Conservation (phyloP, 2,329 filamentous ascomycete species). For the Trichoderma atroviride region DNA sequence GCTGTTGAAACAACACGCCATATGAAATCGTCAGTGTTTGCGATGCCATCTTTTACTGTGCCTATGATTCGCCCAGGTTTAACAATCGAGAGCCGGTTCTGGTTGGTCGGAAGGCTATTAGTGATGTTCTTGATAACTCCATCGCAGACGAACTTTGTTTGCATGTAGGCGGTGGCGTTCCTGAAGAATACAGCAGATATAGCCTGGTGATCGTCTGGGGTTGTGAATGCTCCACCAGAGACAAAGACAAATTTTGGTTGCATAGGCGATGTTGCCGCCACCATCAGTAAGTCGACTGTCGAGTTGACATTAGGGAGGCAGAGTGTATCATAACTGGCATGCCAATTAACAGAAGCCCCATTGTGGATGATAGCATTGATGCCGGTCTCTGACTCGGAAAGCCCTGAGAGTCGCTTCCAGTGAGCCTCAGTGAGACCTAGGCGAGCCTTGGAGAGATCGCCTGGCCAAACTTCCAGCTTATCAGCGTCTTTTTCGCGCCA, state of each 20-base stretch:
- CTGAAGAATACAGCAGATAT: not conserved
- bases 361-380: conserved; percentile 76
- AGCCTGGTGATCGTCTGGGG: not conserved
- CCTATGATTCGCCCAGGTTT: conserved; percentile 34
- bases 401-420: not conserved
- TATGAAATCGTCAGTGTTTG: conserved; percentile 34
- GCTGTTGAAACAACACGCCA: conserved; percentile 31
- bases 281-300: conserved; percentile 29
- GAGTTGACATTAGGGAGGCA: conserved; percentile 69
- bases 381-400: not conserved
- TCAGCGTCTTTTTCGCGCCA: conserved; percentile 1
- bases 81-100: conserved; percentile 29
- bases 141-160: conserved; percentile 34
- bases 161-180: conserved; percentile 29
- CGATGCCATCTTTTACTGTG: conserved; percentile 27
- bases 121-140: conserved; percentile 25
- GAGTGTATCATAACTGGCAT: conserved; percentile 73
- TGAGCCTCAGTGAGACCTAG: conserved; percentile 6
- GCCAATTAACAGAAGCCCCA: conserved; percentile 79
- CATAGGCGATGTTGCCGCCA: conserved; percentile 21
- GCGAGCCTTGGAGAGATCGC: conserved; percentile 1
- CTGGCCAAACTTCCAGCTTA: conserved; percentile 20
- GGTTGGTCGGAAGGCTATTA: not conserved
- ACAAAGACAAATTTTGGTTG: conserved; percentile 33
- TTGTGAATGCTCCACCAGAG: conserved; percentile 29